Evolutionary conservation across 345 rosid species (phyloP).

Genomic region (Hibiscus trionum): DNA sequence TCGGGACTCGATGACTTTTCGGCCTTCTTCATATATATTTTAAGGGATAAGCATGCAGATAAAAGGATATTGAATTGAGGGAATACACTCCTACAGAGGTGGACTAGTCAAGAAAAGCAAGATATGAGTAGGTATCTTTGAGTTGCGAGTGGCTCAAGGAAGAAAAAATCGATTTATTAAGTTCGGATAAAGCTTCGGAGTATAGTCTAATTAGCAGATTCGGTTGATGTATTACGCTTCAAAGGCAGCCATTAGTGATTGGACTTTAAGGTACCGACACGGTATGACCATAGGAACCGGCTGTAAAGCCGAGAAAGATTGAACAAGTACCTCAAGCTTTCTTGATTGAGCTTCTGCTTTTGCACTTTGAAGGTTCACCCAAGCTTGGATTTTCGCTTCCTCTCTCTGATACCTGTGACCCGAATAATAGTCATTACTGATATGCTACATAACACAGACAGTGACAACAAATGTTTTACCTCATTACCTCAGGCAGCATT

Average conservation of each 20-base stretch:
- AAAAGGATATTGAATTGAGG: conserved; percentile 6
- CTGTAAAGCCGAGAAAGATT: background rate
- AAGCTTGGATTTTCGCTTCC: conserved; percentile 90
- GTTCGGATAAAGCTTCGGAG: background rate
- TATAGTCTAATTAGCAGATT: background rate
- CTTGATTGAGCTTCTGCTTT: conserved; percentile 97
- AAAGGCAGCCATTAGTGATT: background rate
- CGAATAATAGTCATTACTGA: background rate
- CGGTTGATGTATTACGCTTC: background rate
- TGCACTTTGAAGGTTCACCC: conserved; percentile 88
- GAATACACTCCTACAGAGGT: conserved; percentile 26
- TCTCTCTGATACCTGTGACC: conserved; percentile 77
- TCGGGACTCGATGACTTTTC: conserved; percentile 30
- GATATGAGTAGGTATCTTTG: conserved; percentile 5
- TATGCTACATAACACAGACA: background rate
- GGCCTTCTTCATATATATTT: conserved; percentile 2
- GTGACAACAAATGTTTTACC: background rate
- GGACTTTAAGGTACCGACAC: background rate
- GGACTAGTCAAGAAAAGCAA: conserved; percentile 46
- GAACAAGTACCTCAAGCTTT: conserved; percentile 67
- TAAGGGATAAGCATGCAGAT: conserved; percentile 11
- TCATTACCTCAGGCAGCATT: conserved; percentile 71
- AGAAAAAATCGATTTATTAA: conserved; percentile 11
- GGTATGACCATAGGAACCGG: background rate
- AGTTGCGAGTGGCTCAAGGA: conserved; percentile 51